Evolutionary conservation across 2,329 filamentous ascomycete genomes (phyloP), one percentile per base, ranked within the genome.

Genomic region (Aspergillus latus): DNA sequence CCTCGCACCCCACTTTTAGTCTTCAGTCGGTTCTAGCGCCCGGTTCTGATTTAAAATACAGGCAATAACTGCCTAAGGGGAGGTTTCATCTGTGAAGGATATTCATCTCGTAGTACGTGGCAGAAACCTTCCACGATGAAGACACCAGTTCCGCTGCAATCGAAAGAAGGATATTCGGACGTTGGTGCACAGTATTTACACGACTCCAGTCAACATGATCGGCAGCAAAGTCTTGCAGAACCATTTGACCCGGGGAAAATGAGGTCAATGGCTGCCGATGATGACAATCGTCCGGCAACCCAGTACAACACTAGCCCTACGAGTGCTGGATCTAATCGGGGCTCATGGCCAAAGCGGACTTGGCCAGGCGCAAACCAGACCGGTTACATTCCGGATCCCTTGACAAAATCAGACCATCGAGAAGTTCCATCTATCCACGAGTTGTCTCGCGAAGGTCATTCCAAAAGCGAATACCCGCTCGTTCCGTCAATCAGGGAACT

Each of bases 41-140:
- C 34, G n/a, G 55, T 48, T 55, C 49, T 63, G 30, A 58, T 50
- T 32, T 54, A 45, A 29, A 49, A 58, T 21, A 49, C 60, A 93
- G 89, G 89, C 76, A 89, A 88, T 70, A 97, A 99, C 68, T 99
- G 94, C 75, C 82, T 89, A 54, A 88, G 91, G 59, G 93, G 94
- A 45, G 90, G 90, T 13, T 97, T 97, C 72, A 80, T 90, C 34
- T 99, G 94, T 72, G 88, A 90, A 64, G 94, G 94, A 50, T 99
- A 99, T 74, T 89, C 89, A 53, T 87, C 89, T 64, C 84, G 90
- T 65, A 86, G 87, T 42, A 81, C 84, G 50, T 94, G 89, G 87
- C 85, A 88, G 61, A 95, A 93, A 74, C 85, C 88, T 32, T 87
- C 88, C 59, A 86, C 77, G 68, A 86, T 88, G 64, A 84, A 86